Conservation (phyloP, 2,329 filamentous ascomycete species). For the Pezicula carpinea region DNA sequence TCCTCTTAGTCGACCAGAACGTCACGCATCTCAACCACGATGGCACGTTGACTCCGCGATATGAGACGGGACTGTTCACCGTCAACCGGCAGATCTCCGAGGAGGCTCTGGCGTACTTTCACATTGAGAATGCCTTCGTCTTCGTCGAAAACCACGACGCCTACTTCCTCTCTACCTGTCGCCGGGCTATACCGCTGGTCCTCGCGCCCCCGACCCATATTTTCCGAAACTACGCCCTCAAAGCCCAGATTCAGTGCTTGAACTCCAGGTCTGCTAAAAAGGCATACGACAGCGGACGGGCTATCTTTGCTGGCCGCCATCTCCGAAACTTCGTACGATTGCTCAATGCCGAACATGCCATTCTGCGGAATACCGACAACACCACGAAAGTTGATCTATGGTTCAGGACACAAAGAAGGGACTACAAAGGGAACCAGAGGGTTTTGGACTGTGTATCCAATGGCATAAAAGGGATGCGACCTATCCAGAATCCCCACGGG, state of each 20-base stretch:
- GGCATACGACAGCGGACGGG: not conserved
- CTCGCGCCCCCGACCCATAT: not conserved
- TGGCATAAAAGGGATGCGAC: not conserved
- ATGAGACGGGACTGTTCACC: not conserved
- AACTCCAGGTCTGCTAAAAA: not conserved
- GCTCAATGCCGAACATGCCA: not conserved
- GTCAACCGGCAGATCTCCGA: conserved; percentile 1
- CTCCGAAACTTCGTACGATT: not conserved
- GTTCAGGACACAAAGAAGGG: not conserved
- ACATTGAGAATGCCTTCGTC: not conserved
- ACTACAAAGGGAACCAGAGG: not conserved
- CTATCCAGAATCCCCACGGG: not conserved
- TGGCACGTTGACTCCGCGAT: not conserved
- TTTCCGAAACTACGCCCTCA: conserved; percentile 1
- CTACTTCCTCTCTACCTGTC: conserved; percentile 1
- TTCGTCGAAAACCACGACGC: conserved; percentile 1
- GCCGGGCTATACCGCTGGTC: not conserved
- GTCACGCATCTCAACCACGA: not conserved
- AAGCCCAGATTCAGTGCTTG: not conserved
- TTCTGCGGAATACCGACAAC: not conserved
- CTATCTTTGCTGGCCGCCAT: not conserved
- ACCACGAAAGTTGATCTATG: not conserved
- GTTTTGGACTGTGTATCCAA: not conserved
- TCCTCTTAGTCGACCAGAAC: not conserved
- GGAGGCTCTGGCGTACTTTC: not conserved